Conservation (phyloP, 257 asterid genomes). For the Cynanchum wilfordii region DNA sequence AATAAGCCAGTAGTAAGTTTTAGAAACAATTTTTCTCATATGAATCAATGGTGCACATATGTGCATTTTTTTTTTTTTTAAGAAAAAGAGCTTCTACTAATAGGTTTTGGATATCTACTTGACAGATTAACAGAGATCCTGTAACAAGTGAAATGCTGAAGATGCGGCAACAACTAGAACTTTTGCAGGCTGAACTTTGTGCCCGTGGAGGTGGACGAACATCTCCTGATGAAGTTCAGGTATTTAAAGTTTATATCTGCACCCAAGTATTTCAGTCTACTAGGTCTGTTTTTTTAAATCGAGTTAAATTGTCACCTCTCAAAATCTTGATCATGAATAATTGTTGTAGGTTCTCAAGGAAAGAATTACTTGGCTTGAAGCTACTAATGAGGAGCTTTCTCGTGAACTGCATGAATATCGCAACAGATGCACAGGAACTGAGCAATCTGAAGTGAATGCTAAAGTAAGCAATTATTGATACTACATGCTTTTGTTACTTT, state of each 20-base stretch:
- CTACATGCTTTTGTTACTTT: not conserved
- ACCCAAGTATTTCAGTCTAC: not conserved
- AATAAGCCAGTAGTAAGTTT: constrained; percentile 92
- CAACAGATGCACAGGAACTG: constrained; percentile 40
- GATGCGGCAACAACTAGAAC: constrained; percentile 95
- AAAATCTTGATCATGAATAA: constrained; percentile 17
- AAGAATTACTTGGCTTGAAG: constrained; percentile 85
- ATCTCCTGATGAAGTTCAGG: constrained; percentile 90
- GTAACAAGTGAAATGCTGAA: constrained; percentile 91
- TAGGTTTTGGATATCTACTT: constrained; percentile 18
- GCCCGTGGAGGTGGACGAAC: constrained; percentile 93
- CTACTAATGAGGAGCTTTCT: constrained; percentile 79
- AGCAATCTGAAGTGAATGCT: constrained; percentile 47
- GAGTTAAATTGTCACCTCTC: too few relatives aligned
- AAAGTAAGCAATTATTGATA: constrained; percentile 40
- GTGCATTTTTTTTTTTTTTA: constrained; percentile 6
- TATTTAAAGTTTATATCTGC: constrained; percentile 20
- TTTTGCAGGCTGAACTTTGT: constrained; percentile 92
- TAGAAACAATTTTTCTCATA: constrained; percentile 3
- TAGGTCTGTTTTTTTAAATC: not conserved
- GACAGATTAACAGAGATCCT: constrained; percentile 90
- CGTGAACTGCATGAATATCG: constrained; percentile 81
- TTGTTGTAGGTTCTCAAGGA: constrained; percentile 75
- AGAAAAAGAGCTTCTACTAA: constrained; percentile 5
- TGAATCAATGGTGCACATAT: not conserved